Percentiles rank a stretch among this genome's conserved stretches.
These are phyloP conservation scores for Rachicladosporium sp. DNA, from an alignment of 2,329 filamentous ascomycete species.

Conservation along the genomic window DNA sequence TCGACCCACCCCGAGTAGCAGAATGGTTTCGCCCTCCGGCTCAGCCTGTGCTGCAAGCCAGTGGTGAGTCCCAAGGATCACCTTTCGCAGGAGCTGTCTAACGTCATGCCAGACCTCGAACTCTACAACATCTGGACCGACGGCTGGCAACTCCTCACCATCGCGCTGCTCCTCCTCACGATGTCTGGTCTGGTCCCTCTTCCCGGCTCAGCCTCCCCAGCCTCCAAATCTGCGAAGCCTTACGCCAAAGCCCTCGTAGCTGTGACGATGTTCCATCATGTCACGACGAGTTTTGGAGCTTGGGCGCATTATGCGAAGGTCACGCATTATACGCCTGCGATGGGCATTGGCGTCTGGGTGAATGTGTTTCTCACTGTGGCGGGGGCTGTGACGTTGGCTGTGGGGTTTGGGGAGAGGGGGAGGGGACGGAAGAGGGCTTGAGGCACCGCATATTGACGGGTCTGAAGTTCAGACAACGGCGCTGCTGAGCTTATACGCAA, in stretches of 20 bases:
- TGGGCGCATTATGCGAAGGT: conserved; percentile 20
- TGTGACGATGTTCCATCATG: conserved; percentile 24
- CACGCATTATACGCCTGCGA: conserved; percentile 22
- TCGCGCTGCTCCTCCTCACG: conserved; percentile 20
- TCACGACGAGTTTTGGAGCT: conserved; percentile 22
- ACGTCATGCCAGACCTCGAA: conserved; percentile 20
- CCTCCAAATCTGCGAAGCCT: conserved; percentile 14
- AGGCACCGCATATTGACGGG: too few species aligned
- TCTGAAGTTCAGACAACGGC: too few species aligned
- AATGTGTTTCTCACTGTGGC: conserved; percentile 19
- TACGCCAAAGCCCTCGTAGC: conserved; percentile 21
- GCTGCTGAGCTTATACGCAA: too few species aligned
- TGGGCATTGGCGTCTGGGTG: conserved; percentile 24
- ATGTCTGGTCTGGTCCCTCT: conserved; percentile 21
- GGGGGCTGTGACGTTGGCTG: conserved; percentile 17
- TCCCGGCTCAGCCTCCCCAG: conserved; percentile 13
- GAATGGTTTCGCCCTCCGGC: conserved; percentile 24
- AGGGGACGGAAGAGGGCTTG: conserved; percentile 9
- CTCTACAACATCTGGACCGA: conserved; percentile 26
- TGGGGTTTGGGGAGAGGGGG: conserved; percentile 12
- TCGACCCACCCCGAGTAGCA: conserved; percentile 22
- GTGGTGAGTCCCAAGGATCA: conserved; percentile 9
- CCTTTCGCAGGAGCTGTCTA: background rate
- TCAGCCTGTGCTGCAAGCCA: conserved; percentile 13
- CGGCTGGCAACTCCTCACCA: conserved; percentile 22